These are phyloP conservation scores for Diaporthe citriasiana DNA, from an alignment of 2,329 filamentous ascomycete genomes.

Conservation along the genomic window DNA sequence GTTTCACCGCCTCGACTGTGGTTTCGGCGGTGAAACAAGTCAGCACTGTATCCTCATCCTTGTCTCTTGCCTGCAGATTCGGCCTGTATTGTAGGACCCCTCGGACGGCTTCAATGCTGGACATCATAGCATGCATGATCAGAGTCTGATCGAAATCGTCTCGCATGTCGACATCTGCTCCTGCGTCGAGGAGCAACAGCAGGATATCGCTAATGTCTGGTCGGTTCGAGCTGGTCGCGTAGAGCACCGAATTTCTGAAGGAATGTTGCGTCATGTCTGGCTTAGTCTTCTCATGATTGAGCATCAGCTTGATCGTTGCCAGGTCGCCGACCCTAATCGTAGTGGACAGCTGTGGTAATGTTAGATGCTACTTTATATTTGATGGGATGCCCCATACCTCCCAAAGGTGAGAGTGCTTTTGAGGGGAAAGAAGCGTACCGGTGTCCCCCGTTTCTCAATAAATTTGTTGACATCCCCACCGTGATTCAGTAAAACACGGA, in stretches of 20 bases:
- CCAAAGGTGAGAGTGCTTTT: too few relatives aligned
- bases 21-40: background rate
- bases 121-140: background rate
- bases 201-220: background rate
- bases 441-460: too few relatives aligned
- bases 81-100: background rate
- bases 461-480: too few relatives aligned
- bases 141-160: background rate
- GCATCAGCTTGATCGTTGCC: too few relatives aligned
- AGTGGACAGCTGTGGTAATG: too few relatives aligned
- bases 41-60: background rate
- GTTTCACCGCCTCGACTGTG: background rate
- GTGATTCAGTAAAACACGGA: too few relatives aligned
- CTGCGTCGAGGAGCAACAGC: slow-evolving; percentile 8
- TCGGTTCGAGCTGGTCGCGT: too few relatives aligned
- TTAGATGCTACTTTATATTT: too few relatives aligned
- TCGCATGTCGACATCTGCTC: slow-evolving; percentile 16
- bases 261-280: slow-evolving; percentile 1
- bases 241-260: background rate
- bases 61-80: background rate
- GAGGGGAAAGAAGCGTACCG: too few relatives aligned
- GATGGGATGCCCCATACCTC: too few relatives aligned
- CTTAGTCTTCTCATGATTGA: background rate
- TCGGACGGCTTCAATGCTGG: background rate
- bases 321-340: too few relatives aligned